Conservation (phyloP, 495 filamentous ascomycete species). For the Clohesyomyces aquaticus region DNA sequence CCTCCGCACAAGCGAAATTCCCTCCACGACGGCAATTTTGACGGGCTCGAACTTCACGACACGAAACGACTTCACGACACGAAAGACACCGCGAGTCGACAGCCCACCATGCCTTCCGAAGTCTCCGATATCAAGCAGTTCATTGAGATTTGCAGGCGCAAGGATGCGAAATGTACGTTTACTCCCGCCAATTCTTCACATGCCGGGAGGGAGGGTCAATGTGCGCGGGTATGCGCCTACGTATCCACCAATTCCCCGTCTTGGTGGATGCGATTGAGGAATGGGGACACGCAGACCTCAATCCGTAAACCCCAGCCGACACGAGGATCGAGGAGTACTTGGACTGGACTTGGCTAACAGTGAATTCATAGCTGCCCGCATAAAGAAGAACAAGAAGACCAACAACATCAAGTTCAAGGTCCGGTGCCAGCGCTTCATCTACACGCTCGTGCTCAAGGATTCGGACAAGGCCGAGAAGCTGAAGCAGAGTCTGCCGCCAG, state of each 20-base stretch:
- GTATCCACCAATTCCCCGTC: too few species aligned
- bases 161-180: slow-evolving; percentile 92
- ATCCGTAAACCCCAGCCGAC: too few species aligned
- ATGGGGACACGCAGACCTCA: too few species aligned
- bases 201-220: too few species aligned
- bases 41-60: background rate
- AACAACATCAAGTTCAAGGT: slow-evolving; percentile 99
- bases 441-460: slow-evolving; percentile 96
- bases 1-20: slow-evolving; percentile 33
- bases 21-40: slow-evolving; percentile 17
- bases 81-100: background rate
- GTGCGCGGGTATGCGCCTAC: too few species aligned
- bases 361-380: slow-evolving; percentile 77
- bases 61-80: slow-evolving; percentile 1
- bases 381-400: slow-evolving; percentile 90
- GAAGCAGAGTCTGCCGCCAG: slow-evolving; percentile 95
- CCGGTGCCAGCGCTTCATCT: slow-evolving; percentile 90
- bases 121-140: slow-evolving; percentile 99
- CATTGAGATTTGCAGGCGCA: slow-evolving; percentile 99
- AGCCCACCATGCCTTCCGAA: slow-evolving; percentile 87
- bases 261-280: too few species aligned
- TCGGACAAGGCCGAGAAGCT: slow-evolving; percentile 99
- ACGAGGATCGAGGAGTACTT: background rate
- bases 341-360: background rate
- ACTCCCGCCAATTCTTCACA: too few species aligned